A percentile compares a stretch with the other conserved stretches of the same genome.
Conservation (phyloP, 495 filamentous ascomycete genomes). For the Penicillium maclennaniae region DNA sequence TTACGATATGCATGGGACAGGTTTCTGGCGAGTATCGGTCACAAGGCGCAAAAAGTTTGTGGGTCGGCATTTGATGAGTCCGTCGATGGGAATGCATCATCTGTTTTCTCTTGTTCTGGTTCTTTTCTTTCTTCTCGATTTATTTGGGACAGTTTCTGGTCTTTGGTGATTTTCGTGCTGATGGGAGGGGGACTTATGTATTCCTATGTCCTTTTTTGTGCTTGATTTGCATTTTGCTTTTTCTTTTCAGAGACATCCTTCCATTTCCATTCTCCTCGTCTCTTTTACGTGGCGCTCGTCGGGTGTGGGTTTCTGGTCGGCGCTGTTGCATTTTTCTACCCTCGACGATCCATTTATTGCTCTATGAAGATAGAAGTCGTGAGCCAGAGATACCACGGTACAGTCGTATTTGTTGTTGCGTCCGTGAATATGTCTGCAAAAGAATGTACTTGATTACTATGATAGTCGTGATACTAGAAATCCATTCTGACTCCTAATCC, state of each 20-base stretch:
- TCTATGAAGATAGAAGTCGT: conserved; percentile 43
- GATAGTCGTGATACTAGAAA: background rate
- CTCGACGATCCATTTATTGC: conserved; percentile 29
- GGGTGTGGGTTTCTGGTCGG: conserved; percentile 40
- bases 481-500: background rate
- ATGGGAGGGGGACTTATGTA: conserved; percentile 31
- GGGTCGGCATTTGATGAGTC: conserved; percentile 19
- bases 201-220: conserved; percentile 27
- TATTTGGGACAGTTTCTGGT: conserved; percentile 22
- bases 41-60: conserved; percentile 43
- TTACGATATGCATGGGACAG: conserved; percentile 51
- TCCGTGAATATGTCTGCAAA: conserved; percentile 16
- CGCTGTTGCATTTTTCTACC: conserved; percentile 39
- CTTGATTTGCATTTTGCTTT: conserved; percentile 27
- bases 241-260: conserved; percentile 15
- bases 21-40: conserved; percentile 46
- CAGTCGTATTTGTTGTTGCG: conserved; percentile 25
- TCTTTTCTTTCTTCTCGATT: conserved; percentile 21
- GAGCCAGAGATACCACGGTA: conserved; percentile 48
- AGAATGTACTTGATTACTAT: conserved; percentile 13
- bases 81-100: conserved; percentile 14
- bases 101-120: conserved; percentile 28
- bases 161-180: conserved; percentile 28
- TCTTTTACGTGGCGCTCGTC: conserved; percentile 23
- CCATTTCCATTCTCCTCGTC: conserved; percentile 11